These are phyloP conservation scores for Paramarasmius palmivorus DNA, from an alignment of 1,284 basidiomycete genomes.

Conservation along the genomic window DNA sequence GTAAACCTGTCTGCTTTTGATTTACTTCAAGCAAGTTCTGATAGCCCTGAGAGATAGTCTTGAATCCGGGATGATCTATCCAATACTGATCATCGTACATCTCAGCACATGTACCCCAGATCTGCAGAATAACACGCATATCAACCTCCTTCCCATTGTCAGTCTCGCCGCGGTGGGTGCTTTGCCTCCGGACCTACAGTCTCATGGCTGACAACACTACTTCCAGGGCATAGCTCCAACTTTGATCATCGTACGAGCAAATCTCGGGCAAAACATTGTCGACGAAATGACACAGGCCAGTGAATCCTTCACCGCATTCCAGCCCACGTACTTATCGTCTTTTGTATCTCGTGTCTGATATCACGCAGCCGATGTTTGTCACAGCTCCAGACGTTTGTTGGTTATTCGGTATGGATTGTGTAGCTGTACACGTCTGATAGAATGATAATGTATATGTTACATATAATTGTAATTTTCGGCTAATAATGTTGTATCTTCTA, in stretches of 20 bases:
- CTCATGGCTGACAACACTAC: not conserved
- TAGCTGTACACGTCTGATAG: too few relatives aligned
- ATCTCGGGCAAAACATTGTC: not conserved
- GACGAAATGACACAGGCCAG: not conserved
- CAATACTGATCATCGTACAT: not conserved
- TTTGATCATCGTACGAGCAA: not conserved
- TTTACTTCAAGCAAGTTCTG: not conserved
- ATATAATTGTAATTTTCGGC: too few relatives aligned
- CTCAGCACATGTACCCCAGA: not conserved
- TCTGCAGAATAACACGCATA: not conserved
- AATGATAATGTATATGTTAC: too few relatives aligned
- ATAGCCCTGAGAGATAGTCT: not conserved
- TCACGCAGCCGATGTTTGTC: too few relatives aligned
- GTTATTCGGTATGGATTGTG: too few relatives aligned
- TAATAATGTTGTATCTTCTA: too few relatives aligned
- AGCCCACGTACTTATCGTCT: too few relatives aligned
- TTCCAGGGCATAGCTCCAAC: not conserved
- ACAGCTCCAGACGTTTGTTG: too few relatives aligned
- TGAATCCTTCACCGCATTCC: not conserved
- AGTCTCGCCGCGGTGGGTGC: not conserved
- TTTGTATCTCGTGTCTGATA: too few relatives aligned
- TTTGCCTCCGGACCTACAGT: too few relatives aligned
- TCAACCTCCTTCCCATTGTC: not conserved
- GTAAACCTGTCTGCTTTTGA: not conserved
- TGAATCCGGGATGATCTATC: constrained; percentile 3